phyloP scores from a whole-genome alignment of 495 filamentous ascomycete genomes.

The Penicillium chermesinum region DNA sequence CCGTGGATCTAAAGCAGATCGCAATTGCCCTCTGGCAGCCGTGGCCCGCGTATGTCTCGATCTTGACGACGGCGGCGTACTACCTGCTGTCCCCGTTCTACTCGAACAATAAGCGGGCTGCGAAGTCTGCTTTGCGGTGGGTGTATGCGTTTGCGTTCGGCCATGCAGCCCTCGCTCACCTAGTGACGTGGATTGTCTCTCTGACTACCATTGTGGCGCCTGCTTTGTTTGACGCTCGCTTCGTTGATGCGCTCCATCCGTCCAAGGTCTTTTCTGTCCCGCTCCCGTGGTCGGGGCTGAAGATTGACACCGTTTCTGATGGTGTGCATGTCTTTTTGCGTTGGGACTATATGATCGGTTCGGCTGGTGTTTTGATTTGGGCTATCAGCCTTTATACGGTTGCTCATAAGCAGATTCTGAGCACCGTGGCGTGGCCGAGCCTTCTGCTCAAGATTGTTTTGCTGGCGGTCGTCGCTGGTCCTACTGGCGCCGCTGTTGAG shows the following conservation, averaged over 20 bases:
- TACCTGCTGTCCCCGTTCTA: slow-evolving; percentile 32
- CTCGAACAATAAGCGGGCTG: slow-evolving; percentile 28
- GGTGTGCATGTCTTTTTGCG: slow-evolving; percentile 51
- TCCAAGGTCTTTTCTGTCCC: slow-evolving; percentile 35
- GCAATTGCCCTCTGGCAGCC: slow-evolving; percentile 57
- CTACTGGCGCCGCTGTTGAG: slow-evolving; percentile 44
- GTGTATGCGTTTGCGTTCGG: slow-evolving; percentile 52
- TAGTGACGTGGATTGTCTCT: slow-evolving; percentile 42
- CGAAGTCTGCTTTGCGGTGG: slow-evolving; percentile 41
- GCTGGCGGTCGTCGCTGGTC: slow-evolving; percentile 44
- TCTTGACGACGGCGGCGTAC: slow-evolving; percentile 29
- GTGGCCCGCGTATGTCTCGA: slow-evolving; percentile 49
- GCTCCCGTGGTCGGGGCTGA: slow-evolving; percentile 37
- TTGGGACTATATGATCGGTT: slow-evolving; percentile 55
- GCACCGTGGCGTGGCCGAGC: slow-evolving; percentile 23
- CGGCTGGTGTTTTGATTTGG: slow-evolving; percentile 50
- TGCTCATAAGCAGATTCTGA: slow-evolving; percentile 35
- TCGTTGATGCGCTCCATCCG: slow-evolving; percentile 31
- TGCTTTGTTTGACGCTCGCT: slow-evolving; percentile 28
- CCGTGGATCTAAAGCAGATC: slow-evolving; percentile 48
- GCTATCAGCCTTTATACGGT: slow-evolving; percentile 39
- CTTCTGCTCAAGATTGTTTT: slow-evolving; percentile 31
- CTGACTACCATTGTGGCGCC: slow-evolving; percentile 36
- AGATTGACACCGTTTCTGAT: slow-evolving; percentile 38
- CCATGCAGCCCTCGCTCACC: slow-evolving; percentile 44